phyloP scores from a whole-genome alignment of 768 basidiomycete species.

The Suillus subalutaceus region DNA sequence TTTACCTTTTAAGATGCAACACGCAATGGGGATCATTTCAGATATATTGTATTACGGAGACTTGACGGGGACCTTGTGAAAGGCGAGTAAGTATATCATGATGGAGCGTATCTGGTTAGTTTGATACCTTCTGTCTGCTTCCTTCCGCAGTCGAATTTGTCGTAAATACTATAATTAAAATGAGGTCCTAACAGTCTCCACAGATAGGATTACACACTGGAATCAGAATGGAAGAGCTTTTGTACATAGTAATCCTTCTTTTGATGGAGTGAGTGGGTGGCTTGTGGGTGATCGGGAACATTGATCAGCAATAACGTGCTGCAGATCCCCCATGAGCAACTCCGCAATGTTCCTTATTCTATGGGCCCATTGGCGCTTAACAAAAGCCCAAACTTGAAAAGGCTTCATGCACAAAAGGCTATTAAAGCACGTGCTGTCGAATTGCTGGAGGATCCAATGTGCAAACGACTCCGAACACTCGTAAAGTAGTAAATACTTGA shows the following conservation, averaged over 20 bases:
- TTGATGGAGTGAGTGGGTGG: not conserved
- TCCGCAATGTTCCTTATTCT: not conserved
- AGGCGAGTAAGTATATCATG: not conserved
- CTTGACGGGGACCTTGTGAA: constrained; percentile 6
- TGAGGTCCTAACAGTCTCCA: constrained; percentile 6
- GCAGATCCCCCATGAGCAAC: constrained; percentile 2
- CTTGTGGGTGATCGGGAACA: not conserved
- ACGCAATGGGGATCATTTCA: not conserved
- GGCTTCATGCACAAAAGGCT: not conserved
- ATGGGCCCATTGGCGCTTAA: not conserved
- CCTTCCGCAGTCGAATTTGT: not conserved
- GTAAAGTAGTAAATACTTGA: not conserved
- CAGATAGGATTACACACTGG: not conserved
- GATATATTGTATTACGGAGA: constrained; percentile 9
- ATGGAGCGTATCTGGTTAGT: not conserved
- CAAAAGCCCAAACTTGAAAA: not conserved
- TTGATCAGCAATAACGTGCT: not conserved
- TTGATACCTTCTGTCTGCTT: not conserved
- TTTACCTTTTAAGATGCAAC: not conserved
- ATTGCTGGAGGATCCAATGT: not conserved
- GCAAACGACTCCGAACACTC: not conserved
- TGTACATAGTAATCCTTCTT: not conserved
- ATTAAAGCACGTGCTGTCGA: not conserved
- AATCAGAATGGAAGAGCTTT: constrained; percentile 8
- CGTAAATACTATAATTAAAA: not conserved